Evolutionary conservation across 2,329 filamentous ascomycete species (phyloP).

Genomic region (Aplosporella prunicola): DNA sequence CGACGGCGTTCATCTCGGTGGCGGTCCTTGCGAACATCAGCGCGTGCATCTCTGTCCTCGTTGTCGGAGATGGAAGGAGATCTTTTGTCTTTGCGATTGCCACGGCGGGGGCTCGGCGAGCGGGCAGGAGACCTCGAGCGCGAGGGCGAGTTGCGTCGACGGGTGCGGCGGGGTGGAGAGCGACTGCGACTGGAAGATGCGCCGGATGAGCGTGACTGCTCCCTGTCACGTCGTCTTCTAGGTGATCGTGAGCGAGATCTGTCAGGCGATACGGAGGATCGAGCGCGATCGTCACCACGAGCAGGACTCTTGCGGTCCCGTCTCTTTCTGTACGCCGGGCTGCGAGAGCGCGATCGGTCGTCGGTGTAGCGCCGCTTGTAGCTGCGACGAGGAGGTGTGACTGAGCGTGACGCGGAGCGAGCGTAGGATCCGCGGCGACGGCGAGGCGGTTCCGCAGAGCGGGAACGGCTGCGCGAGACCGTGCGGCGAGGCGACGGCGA

Average conservation of each 20-base stretch:
- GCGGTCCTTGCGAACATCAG: slow-evolving; percentile 42
- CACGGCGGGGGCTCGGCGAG: slow-evolving; percentile 30
- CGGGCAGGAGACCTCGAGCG: slow-evolving; percentile 28
- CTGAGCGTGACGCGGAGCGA: slow-evolving; percentile 11
- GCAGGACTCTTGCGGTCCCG: slow-evolving; percentile 14
- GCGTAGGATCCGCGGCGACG: slow-evolving; percentile 17
- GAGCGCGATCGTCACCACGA: slow-evolving; percentile 36
- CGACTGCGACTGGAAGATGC: slow-evolving; percentile 15
- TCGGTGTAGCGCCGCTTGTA: slow-evolving; percentile 13
- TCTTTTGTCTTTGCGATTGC: slow-evolving; percentile 33
- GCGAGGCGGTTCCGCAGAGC: slow-evolving; percentile 33
- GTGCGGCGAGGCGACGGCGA: slow-evolving; percentile 21
- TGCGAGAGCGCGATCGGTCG: slow-evolving; percentile 24
- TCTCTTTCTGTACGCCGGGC: slow-evolving; percentile 15
- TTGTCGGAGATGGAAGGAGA: slow-evolving; percentile 36
- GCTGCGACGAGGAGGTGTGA: slow-evolving; percentile 6
- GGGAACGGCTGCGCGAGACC: slow-evolving; percentile 13
- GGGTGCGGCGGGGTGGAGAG: slow-evolving; percentile 22
- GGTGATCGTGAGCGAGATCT: slow-evolving; percentile 47
- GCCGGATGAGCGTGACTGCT: slow-evolving; percentile 25
- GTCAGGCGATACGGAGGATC: slow-evolving; percentile 40
- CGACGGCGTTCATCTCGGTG: slow-evolving; percentile 31
- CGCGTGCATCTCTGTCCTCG: slow-evolving; percentile 34
- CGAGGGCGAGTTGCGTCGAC: slow-evolving; percentile 29
- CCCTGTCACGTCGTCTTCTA: slow-evolving; percentile 37